phyloP scores from a whole-genome alignment of 306 rosid species.

The Gillenia trifoliata region DNA sequence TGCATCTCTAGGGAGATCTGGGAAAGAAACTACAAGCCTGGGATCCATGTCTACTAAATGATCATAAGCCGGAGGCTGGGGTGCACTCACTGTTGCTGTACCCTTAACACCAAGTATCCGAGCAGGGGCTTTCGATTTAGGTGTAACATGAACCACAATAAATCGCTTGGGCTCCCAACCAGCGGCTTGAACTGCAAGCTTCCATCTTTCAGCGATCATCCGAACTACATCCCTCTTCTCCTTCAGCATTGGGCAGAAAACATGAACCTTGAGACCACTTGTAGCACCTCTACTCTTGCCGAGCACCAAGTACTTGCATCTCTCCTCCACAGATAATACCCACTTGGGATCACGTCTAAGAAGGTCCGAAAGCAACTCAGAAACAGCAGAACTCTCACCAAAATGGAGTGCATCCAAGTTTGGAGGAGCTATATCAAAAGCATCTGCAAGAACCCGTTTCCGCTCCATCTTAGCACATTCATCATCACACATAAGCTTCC shows the following conservation, averaged over 20 bases:
- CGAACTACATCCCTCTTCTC: constrained; percentile 83
- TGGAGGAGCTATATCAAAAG: constrained; percentile 66
- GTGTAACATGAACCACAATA: constrained; percentile 61
- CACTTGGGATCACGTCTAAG: constrained; percentile 80
- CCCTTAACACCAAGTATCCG: constrained; percentile 82
- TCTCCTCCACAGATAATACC: constrained; percentile 89
- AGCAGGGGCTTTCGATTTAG: constrained; percentile 73
- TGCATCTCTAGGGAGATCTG: constrained; percentile 85
- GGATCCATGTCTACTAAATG: constrained; percentile 87
- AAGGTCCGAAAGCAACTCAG: constrained; percentile 63
- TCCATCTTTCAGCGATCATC: constrained; percentile 87
- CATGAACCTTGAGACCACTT: constrained; percentile 67
- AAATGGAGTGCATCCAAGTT: constrained; percentile 82
- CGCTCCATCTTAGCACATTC: constrained; percentile 90
- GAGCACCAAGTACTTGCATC: constrained; percentile 80
- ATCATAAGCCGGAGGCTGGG: constrained; percentile 61
- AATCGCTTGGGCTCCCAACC: constrained; percentile 98
- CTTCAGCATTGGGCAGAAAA: constrained; percentile 80
- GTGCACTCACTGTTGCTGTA: constrained; percentile 34
- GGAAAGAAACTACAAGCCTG: constrained; percentile 83
- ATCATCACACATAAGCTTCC: constrained; percentile 82
- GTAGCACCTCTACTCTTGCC: constrained; percentile 65
- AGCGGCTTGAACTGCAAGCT: constrained; percentile 62
- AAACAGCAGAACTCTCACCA: constrained; percentile 52
- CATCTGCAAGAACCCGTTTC: constrained; percentile 87